Conservation (phyloP, 306 rosid genomes). For the Senna tora region DNA sequence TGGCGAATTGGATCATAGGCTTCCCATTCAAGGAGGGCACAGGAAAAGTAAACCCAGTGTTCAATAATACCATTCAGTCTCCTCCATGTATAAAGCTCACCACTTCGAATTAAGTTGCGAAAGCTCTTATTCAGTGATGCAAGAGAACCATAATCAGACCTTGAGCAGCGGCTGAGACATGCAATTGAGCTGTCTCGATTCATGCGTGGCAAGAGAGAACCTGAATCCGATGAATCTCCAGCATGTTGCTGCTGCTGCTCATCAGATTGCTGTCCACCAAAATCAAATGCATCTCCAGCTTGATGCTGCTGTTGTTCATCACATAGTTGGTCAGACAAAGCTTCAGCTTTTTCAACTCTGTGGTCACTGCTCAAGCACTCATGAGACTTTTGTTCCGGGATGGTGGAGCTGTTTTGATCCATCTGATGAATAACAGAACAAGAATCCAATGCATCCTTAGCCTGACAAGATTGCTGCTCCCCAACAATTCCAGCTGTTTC, state of each 20-base stretch:
- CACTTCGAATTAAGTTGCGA: conserved; percentile 60
- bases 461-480: conserved; percentile 20
- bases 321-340: conserved; percentile 19
- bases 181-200: conserved; percentile 79
- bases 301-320: conserved; percentile 28
- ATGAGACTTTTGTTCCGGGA: not conserved
- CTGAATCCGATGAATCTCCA: conserved; percentile 65
- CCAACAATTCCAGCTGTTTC: conserved; percentile 41
- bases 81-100: conserved; percentile 81
- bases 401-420: conserved; percentile 56
- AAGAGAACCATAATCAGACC: conserved; percentile 79
- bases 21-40: conserved; percentile 84
- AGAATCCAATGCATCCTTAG: conserved; percentile 25
- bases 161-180: conserved; percentile 77
- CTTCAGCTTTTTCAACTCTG: conserved; percentile 27
- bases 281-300: conserved; percentile 19
- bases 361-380: conserved; percentile 16
- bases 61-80: conserved; percentile 69
- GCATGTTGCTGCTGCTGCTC: conserved; percentile 31
- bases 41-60: conserved; percentile 91
- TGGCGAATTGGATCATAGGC: conserved; percentile 78
- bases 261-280: conserved; percentile 40
- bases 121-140: conserved; percentile 75
- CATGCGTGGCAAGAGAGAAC: conserved; percentile 58
- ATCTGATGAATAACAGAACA: conserved; percentile 35